These are phyloP conservation scores for Pseudocohnilembus persalinus DNA, from an alignment of 169 alveolate species.

Conservation along the genomic window DNA sequence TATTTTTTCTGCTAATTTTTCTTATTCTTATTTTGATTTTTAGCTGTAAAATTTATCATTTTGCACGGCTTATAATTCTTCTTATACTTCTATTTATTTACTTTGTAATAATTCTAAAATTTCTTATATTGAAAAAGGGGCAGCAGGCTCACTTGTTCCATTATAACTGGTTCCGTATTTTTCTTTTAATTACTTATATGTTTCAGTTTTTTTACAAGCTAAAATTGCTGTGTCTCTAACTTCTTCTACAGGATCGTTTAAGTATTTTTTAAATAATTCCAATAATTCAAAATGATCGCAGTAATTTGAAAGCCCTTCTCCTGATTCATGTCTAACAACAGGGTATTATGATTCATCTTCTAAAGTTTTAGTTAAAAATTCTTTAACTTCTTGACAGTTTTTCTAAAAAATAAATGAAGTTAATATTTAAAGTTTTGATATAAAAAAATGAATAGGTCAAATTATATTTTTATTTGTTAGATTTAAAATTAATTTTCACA, in stretches of 20 bases:
- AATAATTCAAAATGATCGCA: conserved; percentile 28
- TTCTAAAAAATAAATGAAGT: background rate
- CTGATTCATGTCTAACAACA: conserved; percentile 56
- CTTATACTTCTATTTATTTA: background rate
- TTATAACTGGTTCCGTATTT: conserved; percentile 11
- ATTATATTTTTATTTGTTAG: too few relatives aligned
- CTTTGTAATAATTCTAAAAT: background rate
- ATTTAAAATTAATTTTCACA: too few relatives aligned
- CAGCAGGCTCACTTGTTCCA: conserved; percentile 23
- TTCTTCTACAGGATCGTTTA: conserved; percentile 4
- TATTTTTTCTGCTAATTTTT: conserved; percentile 5
- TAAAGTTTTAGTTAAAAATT: conserved; percentile 33
- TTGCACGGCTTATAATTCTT: too few relatives aligned
- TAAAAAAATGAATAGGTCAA: too few relatives aligned
- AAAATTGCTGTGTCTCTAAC: conserved; percentile 11
- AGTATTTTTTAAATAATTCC: conserved; percentile 16
- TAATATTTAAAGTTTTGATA: too few relatives aligned
- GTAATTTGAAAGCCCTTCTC: conserved; percentile 50
- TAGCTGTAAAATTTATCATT: too few relatives aligned
- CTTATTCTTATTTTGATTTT: too few relatives aligned
- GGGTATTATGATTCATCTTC: conserved; percentile 51
- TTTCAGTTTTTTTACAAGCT: conserved; percentile 9
- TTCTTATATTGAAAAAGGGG: conserved; percentile 9
- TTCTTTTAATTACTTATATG: conserved; percentile 15
- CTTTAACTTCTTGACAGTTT: conserved; percentile 10